These are phyloP conservation scores for Penicillium simplicissimum DNA, from an alignment of 495 filamentous ascomycete species.

Conservation along the genomic window DNA sequence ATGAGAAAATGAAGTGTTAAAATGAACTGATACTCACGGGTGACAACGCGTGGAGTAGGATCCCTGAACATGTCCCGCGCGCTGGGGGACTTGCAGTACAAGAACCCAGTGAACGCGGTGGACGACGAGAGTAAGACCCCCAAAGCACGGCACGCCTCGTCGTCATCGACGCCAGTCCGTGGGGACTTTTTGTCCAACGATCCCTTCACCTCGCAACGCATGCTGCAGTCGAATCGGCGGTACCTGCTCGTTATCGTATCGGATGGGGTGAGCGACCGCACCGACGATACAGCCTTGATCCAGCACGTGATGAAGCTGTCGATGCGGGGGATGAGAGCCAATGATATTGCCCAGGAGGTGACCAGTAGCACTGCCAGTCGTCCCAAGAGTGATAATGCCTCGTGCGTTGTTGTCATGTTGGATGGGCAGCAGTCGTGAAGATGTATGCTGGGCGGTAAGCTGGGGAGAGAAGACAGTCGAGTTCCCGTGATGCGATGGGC, in stretches of 20 bases:
- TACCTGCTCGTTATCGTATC: slow-evolving; percentile 36
- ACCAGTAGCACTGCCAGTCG: slow-evolving; percentile 17
- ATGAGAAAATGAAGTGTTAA: not conserved
- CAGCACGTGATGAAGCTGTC: slow-evolving; percentile 38
- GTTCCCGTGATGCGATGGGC: not conserved
- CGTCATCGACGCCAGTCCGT: slow-evolving; percentile 21
- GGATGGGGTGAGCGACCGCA: slow-evolving; percentile 36
- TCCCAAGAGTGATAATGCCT: slow-evolving; percentile 35
- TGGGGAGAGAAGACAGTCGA: not conserved
- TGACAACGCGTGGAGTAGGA: slow-evolving; percentile 20
- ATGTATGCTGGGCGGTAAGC: not conserved
- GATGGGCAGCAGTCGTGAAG: slow-evolving; percentile 31
- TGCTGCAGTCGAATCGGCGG: slow-evolving; percentile 26
- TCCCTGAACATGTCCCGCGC: slow-evolving; percentile 47
- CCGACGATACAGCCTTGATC: slow-evolving; percentile 33
- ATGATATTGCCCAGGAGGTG: slow-evolving; percentile 35
- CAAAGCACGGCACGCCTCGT: slow-evolving; percentile 20
- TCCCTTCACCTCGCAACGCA: slow-evolving; percentile 30
- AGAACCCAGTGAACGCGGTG: slow-evolving; percentile 39
- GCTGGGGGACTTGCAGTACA: slow-evolving; percentile 46
- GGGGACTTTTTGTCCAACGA: slow-evolving; percentile 41
- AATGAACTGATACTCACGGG: not conserved
- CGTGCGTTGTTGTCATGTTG: slow-evolving; percentile 37
- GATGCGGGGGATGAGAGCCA: slow-evolving; percentile 33
- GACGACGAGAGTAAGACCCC: slow-evolving; percentile 3